These are phyloP conservation scores for Trypanosoma scelopori DNA, from an alignment of 208 protist species.

Conservation along the genomic window DNA sequence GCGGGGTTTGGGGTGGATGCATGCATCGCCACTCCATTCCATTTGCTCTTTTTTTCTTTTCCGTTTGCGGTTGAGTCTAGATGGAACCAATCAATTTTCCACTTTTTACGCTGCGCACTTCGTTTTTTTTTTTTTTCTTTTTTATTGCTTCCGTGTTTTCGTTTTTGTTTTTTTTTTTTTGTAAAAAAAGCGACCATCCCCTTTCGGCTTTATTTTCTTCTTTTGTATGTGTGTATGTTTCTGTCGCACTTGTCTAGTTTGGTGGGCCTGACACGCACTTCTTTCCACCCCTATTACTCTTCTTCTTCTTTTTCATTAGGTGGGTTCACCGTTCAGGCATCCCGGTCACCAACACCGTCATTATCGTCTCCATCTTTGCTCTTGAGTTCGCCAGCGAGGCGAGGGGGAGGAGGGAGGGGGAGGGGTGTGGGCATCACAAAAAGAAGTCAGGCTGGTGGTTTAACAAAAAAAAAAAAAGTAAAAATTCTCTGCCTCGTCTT, in stretches of 20 bases:
- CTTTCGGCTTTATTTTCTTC: slow-evolving; percentile 4
- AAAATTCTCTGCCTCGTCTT: too few relatives aligned
- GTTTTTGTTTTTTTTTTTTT: slow-evolving; percentile 16
- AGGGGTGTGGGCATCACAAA: background rate
- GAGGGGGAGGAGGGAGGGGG: background rate
- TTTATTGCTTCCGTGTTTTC: slow-evolving; percentile 21
- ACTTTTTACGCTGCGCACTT: slow-evolving; percentile 16
- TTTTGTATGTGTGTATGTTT: background rate
- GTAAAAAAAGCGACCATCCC: background rate
- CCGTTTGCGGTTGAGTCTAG: background rate
- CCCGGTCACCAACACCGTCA: too few relatives aligned
- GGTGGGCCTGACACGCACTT: too few relatives aligned
- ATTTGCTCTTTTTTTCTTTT: background rate
- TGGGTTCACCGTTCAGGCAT: too few relatives aligned
- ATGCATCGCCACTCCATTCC: background rate
- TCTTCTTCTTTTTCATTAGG: too few relatives aligned
- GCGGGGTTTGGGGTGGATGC: background rate
- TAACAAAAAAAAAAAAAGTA: too few relatives aligned
- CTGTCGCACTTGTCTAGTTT: too few relatives aligned
- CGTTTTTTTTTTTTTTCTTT: slow-evolving; percentile 35
- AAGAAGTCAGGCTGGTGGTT: background rate
- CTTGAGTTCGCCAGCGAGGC: background rate
- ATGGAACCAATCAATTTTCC: background rate
- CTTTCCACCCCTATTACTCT: too few relatives aligned
- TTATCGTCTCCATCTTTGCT: too few relatives aligned